phyloP scores from a whole-genome alignment of 2,329 filamentous ascomycete species.

The Penicillium sp. region DNA sequence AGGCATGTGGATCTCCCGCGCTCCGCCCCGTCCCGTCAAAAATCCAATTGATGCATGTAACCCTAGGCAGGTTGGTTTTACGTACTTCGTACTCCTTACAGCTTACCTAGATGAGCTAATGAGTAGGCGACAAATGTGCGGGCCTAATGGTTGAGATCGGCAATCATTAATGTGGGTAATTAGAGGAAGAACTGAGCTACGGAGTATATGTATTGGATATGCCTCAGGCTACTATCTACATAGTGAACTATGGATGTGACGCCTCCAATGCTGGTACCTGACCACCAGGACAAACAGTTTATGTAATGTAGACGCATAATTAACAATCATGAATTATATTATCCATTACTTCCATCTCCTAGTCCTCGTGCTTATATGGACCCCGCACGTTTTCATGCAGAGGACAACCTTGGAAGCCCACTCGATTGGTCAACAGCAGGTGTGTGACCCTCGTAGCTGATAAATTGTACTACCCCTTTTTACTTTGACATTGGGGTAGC shows the following conservation, averaged over 20 bases:
- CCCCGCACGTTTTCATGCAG: neutral
- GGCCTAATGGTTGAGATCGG: neutral
- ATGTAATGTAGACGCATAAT: neutral
- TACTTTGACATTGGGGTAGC: neutral
- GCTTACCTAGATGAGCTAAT: neutral
- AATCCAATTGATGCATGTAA: neutral
- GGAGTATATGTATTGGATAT: neutral
- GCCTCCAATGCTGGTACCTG: neutral
- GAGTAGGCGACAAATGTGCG: neutral
- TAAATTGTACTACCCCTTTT: no score
- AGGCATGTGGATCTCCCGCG: neutral
- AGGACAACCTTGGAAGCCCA: neutral
- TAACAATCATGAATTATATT: neutral
- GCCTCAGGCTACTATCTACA: neutral
- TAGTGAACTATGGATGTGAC: no score
- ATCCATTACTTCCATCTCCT: neutral
- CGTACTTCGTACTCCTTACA: neutral
- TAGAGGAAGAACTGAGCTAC: neutral
- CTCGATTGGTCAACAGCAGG: neutral
- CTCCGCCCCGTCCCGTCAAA: neutral
- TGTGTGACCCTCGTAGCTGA: neutral
- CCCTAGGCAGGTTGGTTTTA: neutral
- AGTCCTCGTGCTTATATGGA: neutral
- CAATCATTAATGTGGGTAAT: neutral
- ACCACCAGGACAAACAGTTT: neutral